phyloP scores from a whole-genome alignment of 2,329 filamentous ascomycete genomes.

The Fusarium lyarnte region DNA sequence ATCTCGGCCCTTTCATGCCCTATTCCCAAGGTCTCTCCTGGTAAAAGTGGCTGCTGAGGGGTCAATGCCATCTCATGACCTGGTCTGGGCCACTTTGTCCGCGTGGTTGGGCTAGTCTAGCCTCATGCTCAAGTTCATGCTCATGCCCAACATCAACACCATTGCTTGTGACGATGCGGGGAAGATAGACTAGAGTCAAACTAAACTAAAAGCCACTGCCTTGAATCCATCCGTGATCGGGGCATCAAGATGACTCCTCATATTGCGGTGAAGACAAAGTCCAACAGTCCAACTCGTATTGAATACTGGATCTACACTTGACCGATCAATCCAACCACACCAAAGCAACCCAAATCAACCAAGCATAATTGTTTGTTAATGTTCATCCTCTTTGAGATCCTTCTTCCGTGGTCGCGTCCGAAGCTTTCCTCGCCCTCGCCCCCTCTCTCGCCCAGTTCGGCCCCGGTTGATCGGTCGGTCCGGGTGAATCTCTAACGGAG shows the following conservation, averaged over 20 bases:
- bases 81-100: constrained; percentile 12
- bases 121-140: constrained; percentile 31
- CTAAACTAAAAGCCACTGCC: not conserved
- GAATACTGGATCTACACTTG: constrained; percentile 12
- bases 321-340: not conserved
- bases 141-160: constrained; percentile 27
- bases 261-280: constrained; percentile 25
- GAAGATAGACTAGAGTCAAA: not conserved
- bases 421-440: not conserved
- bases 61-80: constrained; percentile 32
- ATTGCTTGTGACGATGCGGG: constrained; percentile 31
- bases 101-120: constrained; percentile 26
- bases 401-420: constrained; percentile 16
- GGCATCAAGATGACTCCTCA: constrained; percentile 19
- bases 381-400: not conserved
- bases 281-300: constrained; percentile 10
- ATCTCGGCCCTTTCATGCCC: not conserved
- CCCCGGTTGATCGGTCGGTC: constrained; percentile 28
- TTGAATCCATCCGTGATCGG: constrained; percentile 20
- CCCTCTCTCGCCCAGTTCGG: not conserved
- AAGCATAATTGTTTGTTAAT: not conserved
- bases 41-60: constrained; percentile 4
- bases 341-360: no score
- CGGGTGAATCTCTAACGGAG: constrained; percentile 8
- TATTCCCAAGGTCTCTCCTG: not conserved